Evolutionary conservation across 306 rosid species (phyloP).

Genomic region (Trifolium dubium): DNA sequence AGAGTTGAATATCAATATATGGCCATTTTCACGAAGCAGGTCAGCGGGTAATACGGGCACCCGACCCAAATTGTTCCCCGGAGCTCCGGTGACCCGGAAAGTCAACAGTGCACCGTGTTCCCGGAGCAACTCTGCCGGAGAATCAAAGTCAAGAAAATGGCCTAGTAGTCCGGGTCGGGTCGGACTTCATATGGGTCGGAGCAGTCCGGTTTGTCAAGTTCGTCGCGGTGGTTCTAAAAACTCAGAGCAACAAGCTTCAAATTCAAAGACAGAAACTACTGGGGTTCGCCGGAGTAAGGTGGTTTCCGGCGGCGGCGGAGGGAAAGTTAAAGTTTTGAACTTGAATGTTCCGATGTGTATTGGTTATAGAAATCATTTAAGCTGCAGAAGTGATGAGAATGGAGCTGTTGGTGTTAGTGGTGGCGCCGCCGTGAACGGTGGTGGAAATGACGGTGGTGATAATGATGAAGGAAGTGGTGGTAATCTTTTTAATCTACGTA

Average conservation of each 20-base stretch:
- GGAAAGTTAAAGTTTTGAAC: slow-evolving; percentile 65
- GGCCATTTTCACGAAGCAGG: slow-evolving; percentile 96
- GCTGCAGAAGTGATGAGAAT: slow-evolving; percentile 72
- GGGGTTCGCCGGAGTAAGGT: slow-evolving; percentile 55
- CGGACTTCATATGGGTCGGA: slow-evolving; percentile 84
- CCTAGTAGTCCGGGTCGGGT: slow-evolving; percentile 85
- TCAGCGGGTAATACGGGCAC: slow-evolving; percentile 78
- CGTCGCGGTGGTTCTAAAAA: slow-evolving; percentile 60
- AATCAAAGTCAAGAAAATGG: slow-evolving; percentile 87
- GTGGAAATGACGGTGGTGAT: slow-evolving; percentile 36
- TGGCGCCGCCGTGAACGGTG: slow-evolving; percentile 12
- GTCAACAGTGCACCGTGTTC: slow-evolving; percentile 98
- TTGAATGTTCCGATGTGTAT: slow-evolving; percentile 87
- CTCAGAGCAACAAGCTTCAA: slow-evolving; percentile 40
- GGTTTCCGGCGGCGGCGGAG: not conserved
- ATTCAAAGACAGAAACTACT: slow-evolving; percentile 46
- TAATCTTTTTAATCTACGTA: slow-evolving; percentile 77
- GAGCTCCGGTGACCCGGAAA: slow-evolving; percentile 61
- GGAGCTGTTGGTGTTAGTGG: slow-evolving; percentile 41
- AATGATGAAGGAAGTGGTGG: slow-evolving; percentile 55
- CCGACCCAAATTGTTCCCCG: slow-evolving; percentile 65
- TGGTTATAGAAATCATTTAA: slow-evolving; percentile 68
- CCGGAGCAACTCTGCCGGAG: slow-evolving; percentile 92
- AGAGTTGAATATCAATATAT: slow-evolving; percentile 86
- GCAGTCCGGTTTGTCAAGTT: slow-evolving; percentile 94